Percentiles rank a stretch among this genome's conserved stretches.
These are phyloP conservation scores for Coniferiporia weirii DNA, from an alignment of 1,284 basidiomycete species.

Conservation along the genomic window DNA sequence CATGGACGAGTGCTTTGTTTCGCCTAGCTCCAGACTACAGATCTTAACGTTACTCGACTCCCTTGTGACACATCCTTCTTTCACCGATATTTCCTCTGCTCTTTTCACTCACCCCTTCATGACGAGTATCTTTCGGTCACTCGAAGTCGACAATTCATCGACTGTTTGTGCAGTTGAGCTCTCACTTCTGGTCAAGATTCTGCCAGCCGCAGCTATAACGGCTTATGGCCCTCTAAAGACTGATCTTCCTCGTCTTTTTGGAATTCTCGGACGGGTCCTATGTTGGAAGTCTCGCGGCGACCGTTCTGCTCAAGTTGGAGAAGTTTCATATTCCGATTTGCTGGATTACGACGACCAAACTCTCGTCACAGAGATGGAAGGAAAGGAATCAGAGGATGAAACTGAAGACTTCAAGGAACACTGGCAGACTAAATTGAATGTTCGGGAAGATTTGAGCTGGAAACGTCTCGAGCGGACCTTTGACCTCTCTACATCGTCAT, in stretches of 20 bases:
- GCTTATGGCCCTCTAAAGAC: conserved; percentile 49
- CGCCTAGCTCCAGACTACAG: conserved; percentile 59
- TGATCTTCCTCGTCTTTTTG: conserved; percentile 57
- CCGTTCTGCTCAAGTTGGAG: conserved; percentile 19
- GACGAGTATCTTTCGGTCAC: conserved; percentile 52
- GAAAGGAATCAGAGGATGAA: conserved; percentile 31
- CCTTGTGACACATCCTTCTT: conserved; percentile 51
- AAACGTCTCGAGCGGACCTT: conserved; percentile 55
- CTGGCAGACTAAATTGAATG: conserved; percentile 31
- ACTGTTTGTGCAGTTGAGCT: conserved; percentile 60
- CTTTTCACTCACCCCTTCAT: conserved; percentile 60
- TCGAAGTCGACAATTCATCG: conserved; percentile 68
- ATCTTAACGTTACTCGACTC: conserved; percentile 57
- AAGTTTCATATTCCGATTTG: conserved; percentile 21
- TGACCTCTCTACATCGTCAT: conserved; percentile 39
- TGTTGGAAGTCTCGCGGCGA: conserved; percentile 59
- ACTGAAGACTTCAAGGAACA: conserved; percentile 26
- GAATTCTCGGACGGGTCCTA: conserved; percentile 59
- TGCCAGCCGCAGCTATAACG: conserved; percentile 68
- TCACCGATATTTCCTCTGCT: conserved; percentile 42
- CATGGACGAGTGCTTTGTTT: conserved; percentile 53
- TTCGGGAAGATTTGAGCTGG: conserved; percentile 58
- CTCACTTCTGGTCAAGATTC: conserved; percentile 57
- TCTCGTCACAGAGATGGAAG: conserved; percentile 31
- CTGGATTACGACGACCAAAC: conserved; percentile 21